Conservation (phyloP, 169 alveolate genomes). For the Plasmodium inui region DNA sequence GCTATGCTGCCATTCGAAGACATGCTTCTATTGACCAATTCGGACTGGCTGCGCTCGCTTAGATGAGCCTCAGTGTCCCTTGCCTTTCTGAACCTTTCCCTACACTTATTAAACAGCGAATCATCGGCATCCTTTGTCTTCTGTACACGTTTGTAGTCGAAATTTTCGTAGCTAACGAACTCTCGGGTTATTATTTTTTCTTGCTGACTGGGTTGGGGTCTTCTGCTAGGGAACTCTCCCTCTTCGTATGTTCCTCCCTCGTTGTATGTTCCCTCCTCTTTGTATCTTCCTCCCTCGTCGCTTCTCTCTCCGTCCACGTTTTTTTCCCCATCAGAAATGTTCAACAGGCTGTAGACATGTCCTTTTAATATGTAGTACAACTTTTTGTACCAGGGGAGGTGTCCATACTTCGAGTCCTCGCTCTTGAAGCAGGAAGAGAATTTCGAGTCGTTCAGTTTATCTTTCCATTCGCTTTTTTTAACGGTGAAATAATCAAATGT, state of each 20-base stretch:
- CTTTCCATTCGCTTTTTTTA: constrained; percentile 18
- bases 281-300: neutral
- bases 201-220: neutral
- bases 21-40: constrained; percentile 27
- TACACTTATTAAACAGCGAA: constrained; percentile 27
- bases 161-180: constrained; percentile 28
- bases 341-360: constrained; percentile 29
- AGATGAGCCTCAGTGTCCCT: constrained; percentile 17
- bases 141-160: constrained; percentile 20
- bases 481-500: constrained; percentile 24
- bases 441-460: constrained; percentile 2
- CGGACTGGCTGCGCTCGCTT: constrained; percentile 66
- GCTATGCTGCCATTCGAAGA: neutral
- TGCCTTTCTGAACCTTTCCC: constrained; percentile 32
- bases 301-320: neutral
- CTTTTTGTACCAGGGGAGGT: constrained; percentile 68
- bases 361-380: constrained; percentile 35
- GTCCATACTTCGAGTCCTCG: constrained; percentile 34
- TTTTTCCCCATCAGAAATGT: neutral
- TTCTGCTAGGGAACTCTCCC: neutral
- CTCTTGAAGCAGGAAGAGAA: constrained; percentile 8
- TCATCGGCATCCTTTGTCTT: constrained; percentile 20
- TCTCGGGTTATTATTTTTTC: constrained; percentile 31
- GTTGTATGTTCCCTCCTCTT: neutral
- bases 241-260: neutral